Evolutionary conservation across 2,329 filamentous ascomycete species (phyloP), one percentile per base, ranked within the genome.

Genomic region (Acephala macrosclerotiorum): DNA sequence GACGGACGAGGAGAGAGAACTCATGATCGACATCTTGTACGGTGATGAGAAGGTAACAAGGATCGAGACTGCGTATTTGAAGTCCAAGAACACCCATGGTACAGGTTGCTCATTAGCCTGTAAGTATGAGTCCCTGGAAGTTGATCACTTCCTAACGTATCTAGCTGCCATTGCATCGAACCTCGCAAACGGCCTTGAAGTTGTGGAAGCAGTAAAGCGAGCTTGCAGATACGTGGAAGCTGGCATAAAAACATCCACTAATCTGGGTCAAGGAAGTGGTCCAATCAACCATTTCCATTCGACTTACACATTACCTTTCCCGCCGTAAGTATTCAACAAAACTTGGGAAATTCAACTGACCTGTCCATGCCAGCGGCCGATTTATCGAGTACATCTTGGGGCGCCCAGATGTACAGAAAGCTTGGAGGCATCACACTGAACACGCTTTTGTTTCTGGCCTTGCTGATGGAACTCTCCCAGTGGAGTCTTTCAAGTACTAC

Each of bases 81-180:
- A 83, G 11, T 93, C 91, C 9, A 90, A 83, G 66, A 95, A 95
- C 75, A 98, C 95, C 0, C 96, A 99, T 74, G 96, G 96, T 0
- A 98, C 96, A 0, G 96, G 96, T 3, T 99, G 96, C 76, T 96
- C 94, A 11, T 84, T 98, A 66, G 96, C 96, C 47, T 97, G 90
- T 92, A 78, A 81, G 89, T 82, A 35, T 20, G 33, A 38, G 12
- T 16, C 4, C 11, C 4, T 36, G 57, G 1, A 25, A 3, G 26
- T 14, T 20, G 16, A 33, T 20, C 7, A 47, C 1, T 26, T n/a
- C 40, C 65, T 73, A 47, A 70, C 55, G 26, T n/a, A 20, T 47
- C 20, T 38, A 77, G 89, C 91, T 67, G 91, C 91, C 2, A 91
- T 94, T 72, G 89, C 91, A 1, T 90, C 89, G n/a, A 91, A 91